phyloP scores from a whole-genome alignment of 148 eudicot species.

The Euryodendron excelsum region DNA sequence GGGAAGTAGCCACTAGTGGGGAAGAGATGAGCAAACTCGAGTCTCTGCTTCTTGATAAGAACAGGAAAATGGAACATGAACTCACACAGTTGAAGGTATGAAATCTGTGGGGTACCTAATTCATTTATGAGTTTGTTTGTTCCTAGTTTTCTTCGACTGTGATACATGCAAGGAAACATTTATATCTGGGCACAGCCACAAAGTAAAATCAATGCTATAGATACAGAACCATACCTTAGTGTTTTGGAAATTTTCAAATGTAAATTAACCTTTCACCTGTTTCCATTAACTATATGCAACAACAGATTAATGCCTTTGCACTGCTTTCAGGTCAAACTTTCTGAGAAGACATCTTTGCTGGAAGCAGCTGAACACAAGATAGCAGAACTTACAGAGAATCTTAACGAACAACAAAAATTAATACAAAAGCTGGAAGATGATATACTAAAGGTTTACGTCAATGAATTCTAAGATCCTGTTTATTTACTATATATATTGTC shows the following conservation, averaged over 20 bases:
- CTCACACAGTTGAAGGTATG: constrained; percentile 87
- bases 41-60: constrained; percentile 94
- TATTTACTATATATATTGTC: neutral
- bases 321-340: constrained; percentile 68
- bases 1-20: constrained; percentile 98
- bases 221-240: neutral
- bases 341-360: constrained; percentile 74
- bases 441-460: constrained; percentile 67
- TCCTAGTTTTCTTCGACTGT: neutral
- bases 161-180: neutral
- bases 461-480: constrained; percentile 1
- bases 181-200: neutral
- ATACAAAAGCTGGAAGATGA: constrained; percentile 99
- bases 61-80: constrained; percentile 98
- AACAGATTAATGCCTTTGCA: neutral
- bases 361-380: constrained; percentile 85
- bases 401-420: constrained; percentile 76
- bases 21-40: constrained; percentile 99
- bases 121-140: neutral
- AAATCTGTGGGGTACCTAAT: neutral
- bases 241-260: neutral
- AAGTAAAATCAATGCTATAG: neutral
- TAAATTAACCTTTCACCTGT: neutral
- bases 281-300: neutral
- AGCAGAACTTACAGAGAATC: constrained; percentile 57